A percentile compares a stretch with the other conserved stretches of the same genome.
Evolutionary conservation across 2,329 filamentous ascomycete genomes (phyloP).

Genomic region (Pestalotiopsis sp.): DNA sequence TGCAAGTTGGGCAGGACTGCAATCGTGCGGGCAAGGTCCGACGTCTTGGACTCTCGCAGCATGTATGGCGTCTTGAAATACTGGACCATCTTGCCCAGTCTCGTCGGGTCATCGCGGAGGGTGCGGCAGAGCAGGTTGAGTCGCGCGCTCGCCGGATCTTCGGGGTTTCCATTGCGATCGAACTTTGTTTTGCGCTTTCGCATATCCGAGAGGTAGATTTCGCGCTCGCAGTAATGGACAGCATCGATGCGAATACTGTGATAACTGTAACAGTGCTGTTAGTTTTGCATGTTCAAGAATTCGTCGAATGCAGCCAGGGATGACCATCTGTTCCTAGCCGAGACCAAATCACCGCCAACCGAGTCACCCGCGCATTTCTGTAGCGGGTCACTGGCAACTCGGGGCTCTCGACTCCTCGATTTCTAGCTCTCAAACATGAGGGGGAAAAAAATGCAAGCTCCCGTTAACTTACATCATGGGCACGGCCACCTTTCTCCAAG

Average conservation of each 20-base stretch:
- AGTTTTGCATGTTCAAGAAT: background rate
- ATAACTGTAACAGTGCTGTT: slow-evolving; percentile 55
- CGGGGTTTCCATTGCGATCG: slow-evolving; percentile 74
- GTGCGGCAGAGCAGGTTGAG: slow-evolving; percentile 79
- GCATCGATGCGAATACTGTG: slow-evolving; percentile 89
- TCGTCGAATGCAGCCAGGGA: background rate
- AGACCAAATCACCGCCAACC: background rate
- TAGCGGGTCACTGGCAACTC: no score
- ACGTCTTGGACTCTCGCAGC: slow-evolving; percentile 84
- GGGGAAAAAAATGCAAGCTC: background rate
- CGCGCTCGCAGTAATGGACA: slow-evolving; percentile 90
- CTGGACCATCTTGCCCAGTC: slow-evolving; percentile 68
- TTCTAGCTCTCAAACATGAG: background rate
- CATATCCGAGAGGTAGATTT: slow-evolving; percentile 76
- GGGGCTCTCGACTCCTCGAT: background rate
- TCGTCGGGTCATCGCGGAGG: slow-evolving; percentile 72
- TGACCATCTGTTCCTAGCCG: background rate
- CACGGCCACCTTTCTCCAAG: slow-evolving; percentile 62
- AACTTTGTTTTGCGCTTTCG: slow-evolving; percentile 74
- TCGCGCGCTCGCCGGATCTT: slow-evolving; percentile 76
- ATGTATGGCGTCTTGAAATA: slow-evolving; percentile 92
- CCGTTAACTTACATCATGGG: slow-evolving; percentile 59
- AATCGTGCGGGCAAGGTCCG: slow-evolving; percentile 81
- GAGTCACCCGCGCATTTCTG: background rate
- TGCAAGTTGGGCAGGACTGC: slow-evolving; percentile 81